Evolutionary conservation across 2,329 filamentous ascomycete genomes (phyloP), one percentile per base, ranked within the genome.

Genomic region (Xylariaceae sp.): DNA sequence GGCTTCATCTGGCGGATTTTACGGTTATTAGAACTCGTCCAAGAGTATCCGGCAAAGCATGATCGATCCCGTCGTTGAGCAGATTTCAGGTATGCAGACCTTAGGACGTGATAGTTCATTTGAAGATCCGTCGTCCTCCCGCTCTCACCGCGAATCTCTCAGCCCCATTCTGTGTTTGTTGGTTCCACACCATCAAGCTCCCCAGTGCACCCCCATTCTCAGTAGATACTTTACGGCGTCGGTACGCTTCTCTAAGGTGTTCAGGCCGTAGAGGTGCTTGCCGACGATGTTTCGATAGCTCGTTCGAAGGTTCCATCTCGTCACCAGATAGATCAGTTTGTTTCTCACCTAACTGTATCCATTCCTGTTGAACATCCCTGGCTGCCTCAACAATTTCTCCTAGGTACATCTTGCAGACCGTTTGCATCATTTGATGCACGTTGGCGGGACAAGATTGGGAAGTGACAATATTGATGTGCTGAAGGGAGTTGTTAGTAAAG

Each of bases 381-480:
- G 90, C 89, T 47, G 81, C 77, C 70, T 91, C 89, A 60, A 93
- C 88, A 46, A 93, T 79, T 60, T 91, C 87, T 50, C 89, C 89
- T 3, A 89, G 83, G 70, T 90, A 92, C 58, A 90, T 80, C 73
- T 93, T 93, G 46, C 88, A 86, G 19, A 90, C 89, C 0, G 87
- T 85, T 47, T 86, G 87, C 67, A 93, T 88, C n/a, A 88, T 87
- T 20, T 89, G 85, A 59, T 90, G 87, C 48, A 92, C 88, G 64
- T 84, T 88, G 19, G 83, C 80, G 0, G 89, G 88, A 0, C 91
- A 89, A 1, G 88, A 91, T 70, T 93, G 90, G 0, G 88, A 91
- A 7, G 92, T 87, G 1, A 89, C 91, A 56, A 89, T 88, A 67
- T 93, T 93, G 69, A 91, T 87, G 58, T 93, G 83, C 81, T 87